Evolutionary conservation across 495 filamentous ascomycete genomes (phyloP), one percentile per base, ranked within the genome.

Genomic region (Xylona heveae): DNA sequence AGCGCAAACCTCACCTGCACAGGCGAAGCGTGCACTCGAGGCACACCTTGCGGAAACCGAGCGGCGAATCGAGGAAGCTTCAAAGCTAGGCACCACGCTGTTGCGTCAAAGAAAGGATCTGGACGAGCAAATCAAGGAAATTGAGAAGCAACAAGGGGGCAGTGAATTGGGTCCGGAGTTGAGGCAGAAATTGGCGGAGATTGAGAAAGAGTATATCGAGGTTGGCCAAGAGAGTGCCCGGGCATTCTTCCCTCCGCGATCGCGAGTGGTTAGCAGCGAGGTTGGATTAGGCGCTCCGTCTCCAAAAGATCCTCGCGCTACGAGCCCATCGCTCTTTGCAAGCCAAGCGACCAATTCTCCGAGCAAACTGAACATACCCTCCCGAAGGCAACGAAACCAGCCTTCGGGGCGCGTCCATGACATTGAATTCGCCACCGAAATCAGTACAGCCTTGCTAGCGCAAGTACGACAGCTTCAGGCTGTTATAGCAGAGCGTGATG

Each of bases 201-300:
- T 95, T 43, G 88, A 97, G 47, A 75, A 68, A 49, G 90, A 94
- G 39, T 95, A 90, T 50, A 88, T 88, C 50, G 88, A 95, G 39
- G 79, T 94, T 28, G 83, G 83, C 19, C 66, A 74, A 32, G 84
- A 95, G 45, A 83, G 77, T 14, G 78, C 84, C 27, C 68, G 85
- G 30, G 82, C 81, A 5, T 84, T 93, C 49, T 55, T 95, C 34
- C 62, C 44, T 14, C 81, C 88, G 9, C 85, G 84, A 48, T 68
- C 80, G 25, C 62, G 77, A 43, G 67, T 78, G 33, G 62, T 71
- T 26, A 73, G 69, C 35, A 64, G 51, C 36, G 76, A 74, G 39
- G 60, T 67, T 30, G 57, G 54, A 14, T 19, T 18, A 21, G 14
- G 14, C 26, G 43, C 34, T 49, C 31, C 40, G 20, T 27, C 15